phyloP scores from a whole-genome alignment of 75 land plant species.

The Gnetum montanum region DNA sequence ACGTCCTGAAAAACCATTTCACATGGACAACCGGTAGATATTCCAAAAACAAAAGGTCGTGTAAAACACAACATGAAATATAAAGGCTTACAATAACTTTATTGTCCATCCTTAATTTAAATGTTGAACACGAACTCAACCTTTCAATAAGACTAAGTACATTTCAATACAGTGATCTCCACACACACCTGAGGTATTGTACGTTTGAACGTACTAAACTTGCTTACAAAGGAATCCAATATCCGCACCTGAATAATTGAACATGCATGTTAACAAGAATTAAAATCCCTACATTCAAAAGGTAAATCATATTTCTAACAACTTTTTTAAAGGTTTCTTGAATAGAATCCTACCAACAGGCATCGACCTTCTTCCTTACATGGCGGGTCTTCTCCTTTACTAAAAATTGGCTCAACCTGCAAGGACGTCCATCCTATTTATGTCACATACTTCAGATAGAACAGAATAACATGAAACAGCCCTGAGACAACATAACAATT shows the following conservation, averaged over 20 bases:
- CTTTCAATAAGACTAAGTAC: too few relatives aligned
- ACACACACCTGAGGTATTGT: slow-evolving; percentile 79
- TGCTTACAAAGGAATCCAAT: slow-evolving; percentile 98
- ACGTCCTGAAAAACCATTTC: too few relatives aligned
- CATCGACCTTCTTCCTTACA: slow-evolving; percentile 92
- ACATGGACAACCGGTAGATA: too few relatives aligned
- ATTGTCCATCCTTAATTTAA: too few relatives aligned
- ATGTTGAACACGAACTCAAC: too few relatives aligned
- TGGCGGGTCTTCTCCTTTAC: slow-evolving; percentile 64
- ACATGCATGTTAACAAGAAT: not conserved
- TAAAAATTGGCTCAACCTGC: slow-evolving; percentile 95
- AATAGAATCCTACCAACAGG: slow-evolving; percentile 67
- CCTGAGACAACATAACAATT: slow-evolving; percentile 3
- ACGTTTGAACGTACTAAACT: slow-evolving; percentile 87
- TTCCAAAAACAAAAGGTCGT: too few relatives aligned
- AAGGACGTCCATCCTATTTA: not conserved
- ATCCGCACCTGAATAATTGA: slow-evolving; percentile 97
- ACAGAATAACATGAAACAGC: not conserved
- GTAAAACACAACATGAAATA: too few relatives aligned
- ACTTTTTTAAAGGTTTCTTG: too few relatives aligned
- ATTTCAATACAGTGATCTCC: too few relatives aligned
- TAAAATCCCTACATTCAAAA: not conserved
- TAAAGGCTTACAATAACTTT: too few relatives aligned
- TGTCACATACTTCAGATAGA: not conserved
- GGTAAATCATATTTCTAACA: too few relatives aligned